A percentile compares a stretch with the other conserved stretches of the same genome.
Evolutionary conservation across 148 eudicot genomes (phyloP).

Genomic region (Rhododendron vialii): DNA sequence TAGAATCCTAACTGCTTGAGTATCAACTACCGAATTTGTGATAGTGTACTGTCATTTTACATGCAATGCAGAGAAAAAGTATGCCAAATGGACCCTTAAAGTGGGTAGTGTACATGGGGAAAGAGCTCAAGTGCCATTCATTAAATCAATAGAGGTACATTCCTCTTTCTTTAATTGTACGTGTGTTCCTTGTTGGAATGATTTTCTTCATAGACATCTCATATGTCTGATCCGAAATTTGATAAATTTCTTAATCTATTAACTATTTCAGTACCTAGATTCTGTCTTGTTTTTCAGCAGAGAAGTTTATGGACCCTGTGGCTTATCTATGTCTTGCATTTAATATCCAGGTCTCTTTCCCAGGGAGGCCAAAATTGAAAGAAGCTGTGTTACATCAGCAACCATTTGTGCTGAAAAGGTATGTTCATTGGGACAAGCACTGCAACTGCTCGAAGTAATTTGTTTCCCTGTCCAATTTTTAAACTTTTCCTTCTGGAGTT

Average conservation of each 20-base stretch:
- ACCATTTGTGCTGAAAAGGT: conserved; percentile 51
- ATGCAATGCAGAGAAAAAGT: conserved; percentile 31
- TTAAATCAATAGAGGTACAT: conserved; percentile 42
- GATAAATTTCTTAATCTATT: background rate
- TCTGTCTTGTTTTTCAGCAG: background rate
- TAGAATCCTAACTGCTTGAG: background rate
- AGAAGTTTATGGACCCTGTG: background rate
- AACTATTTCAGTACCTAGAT: background rate
- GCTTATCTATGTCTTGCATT: background rate
- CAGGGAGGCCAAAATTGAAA: conserved; percentile 52
- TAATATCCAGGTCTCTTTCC: conserved; percentile 41
- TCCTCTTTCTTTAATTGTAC: background rate
- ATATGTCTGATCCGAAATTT: background rate
- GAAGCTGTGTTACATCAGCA: conserved; percentile 31
- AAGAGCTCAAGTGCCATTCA: conserved; percentile 40
- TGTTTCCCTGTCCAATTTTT: background rate
- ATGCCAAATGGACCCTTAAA: conserved; percentile 41
- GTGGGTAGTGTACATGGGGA: conserved; percentile 45
- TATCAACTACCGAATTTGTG: background rate
- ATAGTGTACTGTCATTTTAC: background rate
- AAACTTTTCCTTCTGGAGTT: background rate
- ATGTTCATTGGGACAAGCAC: background rate
- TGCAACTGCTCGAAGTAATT: background rate
- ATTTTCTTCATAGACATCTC: background rate
- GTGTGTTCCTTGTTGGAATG: background rate